Base-by-base conservation (phyloP, 1,284 basidiomycete species). In the Cryptococcus sp. region DNA sequence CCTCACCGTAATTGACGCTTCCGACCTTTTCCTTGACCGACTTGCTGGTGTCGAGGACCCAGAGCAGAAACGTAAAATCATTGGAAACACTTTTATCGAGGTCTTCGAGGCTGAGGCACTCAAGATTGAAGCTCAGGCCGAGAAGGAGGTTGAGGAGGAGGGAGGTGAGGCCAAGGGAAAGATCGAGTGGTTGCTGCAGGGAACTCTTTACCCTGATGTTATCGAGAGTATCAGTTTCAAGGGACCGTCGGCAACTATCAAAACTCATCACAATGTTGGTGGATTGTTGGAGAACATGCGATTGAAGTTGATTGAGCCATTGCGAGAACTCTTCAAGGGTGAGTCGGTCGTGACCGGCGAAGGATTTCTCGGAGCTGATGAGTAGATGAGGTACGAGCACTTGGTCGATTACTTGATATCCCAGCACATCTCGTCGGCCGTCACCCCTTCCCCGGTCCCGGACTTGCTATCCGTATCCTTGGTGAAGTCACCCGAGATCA, bases 151-250 rank as follows among this genome's bases (percentile, higher is more conserved):
- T n/a, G 85, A 85, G 61, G 84, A 74, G 53, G 74, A 85, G 65
- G 80, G 81, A 57, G 85, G 81, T 0, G 84, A 83, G 53, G 81
- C 82, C 21, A 90, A 90, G 75, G 92, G 93, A 16, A 86, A 87
- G 70, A 91, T 98, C 48, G 96, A 98, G 74, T 98, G 91, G 89
- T 76, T 99, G 49, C 78, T 98, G 24, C 94, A 98, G 75, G 96
- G 96, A n/a, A 99, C 96, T 0, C 82, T 99, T 10, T 99, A 98
- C 77, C 96, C 96, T 2, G 96, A 99, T 71, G 96, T 99, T 44
- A 99, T 98, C 71, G 96, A 99, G 79, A 91, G 87, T 67, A 98
- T 99, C 79, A 92, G 88, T 76, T 99, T 99, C 85, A 98, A 98
- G 78, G 96, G 96, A 3, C 96, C 96, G 1, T 91, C 88, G 62